These are phyloP conservation scores for Aegilops longissima DNA, from an alignment of 176 grass and related monocot genomes.

Conservation along the genomic window DNA sequence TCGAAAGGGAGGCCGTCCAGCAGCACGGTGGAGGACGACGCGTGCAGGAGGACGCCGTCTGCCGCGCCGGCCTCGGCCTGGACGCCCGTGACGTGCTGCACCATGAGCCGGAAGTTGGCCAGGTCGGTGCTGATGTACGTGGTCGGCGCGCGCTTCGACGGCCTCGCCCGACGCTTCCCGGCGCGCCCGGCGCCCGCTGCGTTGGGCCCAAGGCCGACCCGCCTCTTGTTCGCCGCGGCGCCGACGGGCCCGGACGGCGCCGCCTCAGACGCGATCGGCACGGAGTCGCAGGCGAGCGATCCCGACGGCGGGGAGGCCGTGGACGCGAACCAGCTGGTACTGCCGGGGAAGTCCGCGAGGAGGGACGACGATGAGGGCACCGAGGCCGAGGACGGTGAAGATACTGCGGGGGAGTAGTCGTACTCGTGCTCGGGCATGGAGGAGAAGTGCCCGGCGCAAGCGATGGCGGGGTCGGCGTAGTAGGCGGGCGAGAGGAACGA, in stretches of 20 bases:
- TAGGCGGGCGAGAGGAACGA: background rate
- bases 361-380: constrained; percentile 9
- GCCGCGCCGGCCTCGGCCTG: background rate
- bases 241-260: background rate
- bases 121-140: constrained; percentile 89
- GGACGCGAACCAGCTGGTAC: background rate
- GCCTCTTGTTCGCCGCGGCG: background rate
- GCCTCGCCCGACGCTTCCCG: constrained; percentile 58
- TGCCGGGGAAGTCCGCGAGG: background rate
- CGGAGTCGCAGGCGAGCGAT: background rate
- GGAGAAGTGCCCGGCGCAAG: constrained; percentile 49
- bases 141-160: constrained; percentile 56
- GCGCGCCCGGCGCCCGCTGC: background rate
- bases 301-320: background rate
- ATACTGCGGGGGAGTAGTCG: background rate
- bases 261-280: background rate
- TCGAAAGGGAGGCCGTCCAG: background rate
- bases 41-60: background rate
- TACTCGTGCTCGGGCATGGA: constrained; percentile 23
- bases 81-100: constrained; percentile 71
- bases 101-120: constrained; percentile 84
- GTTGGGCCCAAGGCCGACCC: background rate
- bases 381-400: background rate
- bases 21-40: background rate
- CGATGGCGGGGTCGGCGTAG: constrained; percentile 42